phyloP scores from a whole-genome alignment of 73 alveolate genomes.

The Paramecium biaurelia region DNA sequence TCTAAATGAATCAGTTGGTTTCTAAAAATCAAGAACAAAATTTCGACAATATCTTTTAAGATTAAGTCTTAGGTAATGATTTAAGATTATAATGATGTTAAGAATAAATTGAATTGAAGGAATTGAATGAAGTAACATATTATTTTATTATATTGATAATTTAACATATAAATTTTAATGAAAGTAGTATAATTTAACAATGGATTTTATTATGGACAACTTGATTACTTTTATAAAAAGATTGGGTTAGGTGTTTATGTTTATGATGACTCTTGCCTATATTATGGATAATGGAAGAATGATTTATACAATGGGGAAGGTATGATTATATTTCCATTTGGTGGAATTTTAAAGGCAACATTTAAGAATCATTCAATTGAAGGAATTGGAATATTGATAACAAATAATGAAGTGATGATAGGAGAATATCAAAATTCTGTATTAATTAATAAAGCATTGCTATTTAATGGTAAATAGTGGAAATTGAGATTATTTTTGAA shows the following conservation, averaged over 20 bases:
- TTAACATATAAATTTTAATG: neutral
- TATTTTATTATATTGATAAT: neutral
- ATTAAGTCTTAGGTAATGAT: neutral
- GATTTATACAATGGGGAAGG: conserved; percentile 43
- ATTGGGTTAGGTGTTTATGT: conserved; percentile 10
- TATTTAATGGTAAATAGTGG: neutral
- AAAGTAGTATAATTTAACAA: neutral
- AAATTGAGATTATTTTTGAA: neutral
- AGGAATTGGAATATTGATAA: neutral
- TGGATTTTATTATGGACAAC: neutral
- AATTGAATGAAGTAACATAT: neutral
- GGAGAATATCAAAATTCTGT: conserved; percentile 23
- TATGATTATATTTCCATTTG: neutral
- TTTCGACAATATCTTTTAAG: no score
- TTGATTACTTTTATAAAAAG: neutral
- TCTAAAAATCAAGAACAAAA: neutral
- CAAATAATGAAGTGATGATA: neutral
- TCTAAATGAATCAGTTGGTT: no score
- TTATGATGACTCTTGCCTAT: conserved; percentile 19
- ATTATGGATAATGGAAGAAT: conserved; percentile 19
- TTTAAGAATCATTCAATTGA: neutral
- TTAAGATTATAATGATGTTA: neutral
- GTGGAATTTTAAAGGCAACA: neutral
- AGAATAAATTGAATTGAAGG: neutral
- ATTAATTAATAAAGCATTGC: neutral